These are phyloP conservation scores for Sonneratia alba DNA, from an alignment of 345 rosid species.

Conservation along the genomic window DNA sequence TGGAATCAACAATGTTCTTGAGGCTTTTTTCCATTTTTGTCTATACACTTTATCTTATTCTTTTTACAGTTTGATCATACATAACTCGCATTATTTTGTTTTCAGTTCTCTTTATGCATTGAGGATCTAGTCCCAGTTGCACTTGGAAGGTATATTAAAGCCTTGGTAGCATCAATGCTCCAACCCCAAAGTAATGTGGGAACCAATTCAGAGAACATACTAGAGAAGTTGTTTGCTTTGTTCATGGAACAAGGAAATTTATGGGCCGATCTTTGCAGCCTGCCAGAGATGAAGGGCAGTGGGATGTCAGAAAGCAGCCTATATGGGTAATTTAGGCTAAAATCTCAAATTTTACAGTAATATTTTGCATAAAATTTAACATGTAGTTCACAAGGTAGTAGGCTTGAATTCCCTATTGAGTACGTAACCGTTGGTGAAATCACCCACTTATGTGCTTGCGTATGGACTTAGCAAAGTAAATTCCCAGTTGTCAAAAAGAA, in stretches of 20 bases:
- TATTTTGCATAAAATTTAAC: background rate
- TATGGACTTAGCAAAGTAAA: too few species aligned
- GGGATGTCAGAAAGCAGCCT: constrained; percentile 66
- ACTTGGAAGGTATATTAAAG: constrained; percentile 72
- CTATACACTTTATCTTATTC: background rate
- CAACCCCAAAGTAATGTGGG: constrained; percentile 35
- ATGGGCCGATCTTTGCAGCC: constrained; percentile 79
- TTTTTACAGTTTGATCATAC: background rate
- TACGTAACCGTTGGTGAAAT: too few species aligned
- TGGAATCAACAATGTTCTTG: background rate
- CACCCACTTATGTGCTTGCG: too few species aligned
- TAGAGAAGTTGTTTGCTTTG: constrained; percentile 78
- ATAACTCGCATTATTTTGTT: constrained; percentile 13
- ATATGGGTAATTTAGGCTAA: constrained; percentile 47
- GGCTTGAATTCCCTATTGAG: too few species aligned
- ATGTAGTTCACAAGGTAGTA: background rate
- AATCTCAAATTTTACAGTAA: background rate
- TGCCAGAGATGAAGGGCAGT: constrained; percentile 56
- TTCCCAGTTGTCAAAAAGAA: too few species aligned
- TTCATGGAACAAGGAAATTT: constrained; percentile 89
- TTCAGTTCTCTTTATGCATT: constrained; percentile 80
- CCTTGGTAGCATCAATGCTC: constrained; percentile 52
- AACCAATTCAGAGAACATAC: constrained; percentile 37
- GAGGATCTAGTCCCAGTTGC: constrained; percentile 91
- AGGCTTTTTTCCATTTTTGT: background rate